These are phyloP conservation scores for Zymoseptoria passerinii DNA, from an alignment of 2,329 filamentous ascomycete species.

Conservation along the genomic window DNA sequence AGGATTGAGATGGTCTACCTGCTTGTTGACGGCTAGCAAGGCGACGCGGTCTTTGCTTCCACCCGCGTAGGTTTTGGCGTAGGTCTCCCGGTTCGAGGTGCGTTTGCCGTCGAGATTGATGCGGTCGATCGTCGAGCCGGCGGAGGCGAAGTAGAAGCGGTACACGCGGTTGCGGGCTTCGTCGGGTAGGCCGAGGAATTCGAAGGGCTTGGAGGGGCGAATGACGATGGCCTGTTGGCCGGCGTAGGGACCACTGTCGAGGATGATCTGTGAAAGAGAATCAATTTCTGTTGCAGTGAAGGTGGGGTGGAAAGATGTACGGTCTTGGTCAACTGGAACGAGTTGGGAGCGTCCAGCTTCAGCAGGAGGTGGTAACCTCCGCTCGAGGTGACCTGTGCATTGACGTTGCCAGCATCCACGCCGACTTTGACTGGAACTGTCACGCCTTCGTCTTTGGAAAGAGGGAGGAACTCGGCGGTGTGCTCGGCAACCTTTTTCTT, in stretches of 20 bases:
- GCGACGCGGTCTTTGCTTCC: constrained; percentile 26
- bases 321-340: constrained; percentile 28
- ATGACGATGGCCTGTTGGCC: constrained; percentile 31
- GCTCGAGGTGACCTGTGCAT: constrained; percentile 15
- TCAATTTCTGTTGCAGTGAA: constrained; percentile 1
- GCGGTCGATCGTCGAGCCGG: constrained; percentile 14
- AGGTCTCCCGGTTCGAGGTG: constrained; percentile 18
- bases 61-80: constrained; percentile 27
- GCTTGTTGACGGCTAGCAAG: constrained; percentile 28
- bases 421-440: constrained; percentile 20
- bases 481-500: constrained; percentile 15
- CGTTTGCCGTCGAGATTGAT: constrained; percentile 28
- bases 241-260: constrained; percentile 26
- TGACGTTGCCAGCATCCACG: constrained; percentile 16
- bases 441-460: constrained; percentile 11
- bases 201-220: constrained; percentile 28
- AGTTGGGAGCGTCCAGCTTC: constrained; percentile 24
- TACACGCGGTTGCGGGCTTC: constrained; percentile 26
- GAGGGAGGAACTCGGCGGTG: constrained; percentile 6
- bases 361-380: constrained; percentile 23
- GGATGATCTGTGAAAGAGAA: constrained; percentile 15
- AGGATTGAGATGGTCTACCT: constrained; percentile 13
- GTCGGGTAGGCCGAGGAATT: constrained; percentile 24
- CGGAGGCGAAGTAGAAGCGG: constrained; percentile 24
- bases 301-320: constrained; percentile 15